Evolutionary conservation across 768 basidiomycete genomes (phyloP), one percentile per base, ranked within the genome.

Genomic region (Coprinopsis sp.): DNA sequence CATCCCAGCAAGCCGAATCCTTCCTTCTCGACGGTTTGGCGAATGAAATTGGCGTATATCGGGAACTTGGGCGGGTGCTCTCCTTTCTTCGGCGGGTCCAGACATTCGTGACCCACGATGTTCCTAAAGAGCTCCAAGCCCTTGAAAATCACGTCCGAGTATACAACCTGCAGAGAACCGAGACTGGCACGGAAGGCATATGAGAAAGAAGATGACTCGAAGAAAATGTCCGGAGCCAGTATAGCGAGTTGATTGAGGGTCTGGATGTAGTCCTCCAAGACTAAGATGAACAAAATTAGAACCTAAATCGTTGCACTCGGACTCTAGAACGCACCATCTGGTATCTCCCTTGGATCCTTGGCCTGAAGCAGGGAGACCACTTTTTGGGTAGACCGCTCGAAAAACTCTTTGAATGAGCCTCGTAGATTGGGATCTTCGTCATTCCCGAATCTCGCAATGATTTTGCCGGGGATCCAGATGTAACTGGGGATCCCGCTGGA

Each of bases 221-320:
- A 87, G 53, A 93, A 78, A 33, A 89, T 68, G 42, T 87, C 81
- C 4, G 95, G 91, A 0, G 77, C 71, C 52, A 74, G 66, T 33
- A 82, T 77, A 39, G 84, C 64, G 57, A 93, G 69, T 52, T 82
- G 81, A 44, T 83, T 64, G 12, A 91, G 66, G 66, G 92, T 75
- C 51, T 91, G 92, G 42, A 92, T 60, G 54, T 94, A 98, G 60
- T 99, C 96, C 63, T 98, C 95, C 58, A 99, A 69, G 22, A 97
- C 96, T 38, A 13, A 18, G 45, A 28, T 18, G 36, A n/a, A 23
- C 50, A 11, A n/a, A 37, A 14, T 43, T 22, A 45, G 31, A 13
- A 7, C 5, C 12, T 12, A 25, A 24, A 2, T 28, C 8, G 8
- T 2, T 19, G 16, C 16, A 16, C 33, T 34, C 21, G 6, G 33